Percentiles rank a stretch among this genome's conserved stretches.
Evolutionary conservation across 1,284 basidiomycete species (phyloP).

Genomic region (Leccinum griseonigrum): DNA sequence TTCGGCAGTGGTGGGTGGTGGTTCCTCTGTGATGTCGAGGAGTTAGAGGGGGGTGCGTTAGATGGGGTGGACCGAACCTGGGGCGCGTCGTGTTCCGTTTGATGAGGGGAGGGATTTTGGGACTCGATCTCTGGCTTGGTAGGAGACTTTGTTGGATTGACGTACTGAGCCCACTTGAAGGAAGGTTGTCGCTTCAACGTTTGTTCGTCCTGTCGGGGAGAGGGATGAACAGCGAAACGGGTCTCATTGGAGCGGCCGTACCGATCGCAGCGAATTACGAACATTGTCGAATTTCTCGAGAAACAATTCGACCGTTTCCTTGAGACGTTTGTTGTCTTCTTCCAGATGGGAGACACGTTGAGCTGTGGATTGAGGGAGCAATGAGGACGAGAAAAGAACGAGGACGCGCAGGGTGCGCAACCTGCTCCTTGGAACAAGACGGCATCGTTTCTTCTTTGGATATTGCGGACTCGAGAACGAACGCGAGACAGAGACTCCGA

Average conservation of each 20-base stretch:
- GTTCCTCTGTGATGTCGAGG: slow-evolving; percentile 29
- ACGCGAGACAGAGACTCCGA: too few species aligned
- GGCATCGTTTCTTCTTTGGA: too few species aligned
- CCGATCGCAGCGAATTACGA: slow-evolving; percentile 22
- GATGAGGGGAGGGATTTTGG: slow-evolving; percentile 73
- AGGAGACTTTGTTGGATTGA: slow-evolving; percentile 70
- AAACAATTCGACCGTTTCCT: slow-evolving; percentile 56
- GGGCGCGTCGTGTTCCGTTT: slow-evolving; percentile 63
- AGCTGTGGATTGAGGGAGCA: slow-evolving; percentile 39
- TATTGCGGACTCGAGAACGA: too few species aligned
- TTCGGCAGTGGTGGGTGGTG: slow-evolving; percentile 29
- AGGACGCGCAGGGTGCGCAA: slow-evolving; percentile 39
- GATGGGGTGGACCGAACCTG: slow-evolving; percentile 34
- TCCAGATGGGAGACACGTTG: slow-evolving; percentile 69
- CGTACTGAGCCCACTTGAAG: slow-evolving; percentile 79
- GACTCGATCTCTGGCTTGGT: slow-evolving; percentile 73
- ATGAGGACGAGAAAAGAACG: slow-evolving; percentile 7
- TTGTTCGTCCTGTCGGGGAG: slow-evolving; percentile 46
- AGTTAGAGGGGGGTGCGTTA: slow-evolving; percentile 21
- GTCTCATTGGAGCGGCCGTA: slow-evolving; percentile 11
- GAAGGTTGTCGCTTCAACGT: slow-evolving; percentile 67
- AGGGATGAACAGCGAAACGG: slow-evolving; percentile 10
- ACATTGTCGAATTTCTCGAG: slow-evolving; percentile 60
- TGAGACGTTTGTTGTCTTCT: slow-evolving; percentile 71
- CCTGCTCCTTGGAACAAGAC: slow-evolving; percentile 56